Evolutionary conservation across 306 rosid genomes (phyloP), one percentile per base, ranked within the genome.

Genomic region (Coriaria nepalensis): DNA sequence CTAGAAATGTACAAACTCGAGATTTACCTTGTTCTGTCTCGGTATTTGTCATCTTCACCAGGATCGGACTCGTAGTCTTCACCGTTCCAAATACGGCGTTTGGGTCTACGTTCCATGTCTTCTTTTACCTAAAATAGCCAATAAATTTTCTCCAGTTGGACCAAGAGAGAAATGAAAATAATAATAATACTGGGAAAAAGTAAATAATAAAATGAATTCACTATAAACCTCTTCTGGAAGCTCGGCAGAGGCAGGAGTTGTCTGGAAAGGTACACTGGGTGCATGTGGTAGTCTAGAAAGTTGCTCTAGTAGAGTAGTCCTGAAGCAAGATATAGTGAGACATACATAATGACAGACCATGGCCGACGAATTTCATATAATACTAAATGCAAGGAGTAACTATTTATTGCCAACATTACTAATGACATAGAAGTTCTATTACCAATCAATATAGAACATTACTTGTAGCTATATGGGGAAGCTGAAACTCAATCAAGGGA

Each of bases 231-330:
- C 92, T 54, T 82, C 92, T 47, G 94, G 96, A 60, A 55, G 76
- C 67, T 75, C 52, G 7, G 65, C 37, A 13, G 68, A 63, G 38
- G 84, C 48, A 40, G 86, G 94, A 49, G 82, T 73, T 43, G 64
- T 72, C 56, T 87, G 92, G 60, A 87, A 87, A 59, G 94, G 86
- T 9, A 50, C 87, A 64, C 96, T 73, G 33, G 96, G 96, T 34
- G 84, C 75, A 77, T 79, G 80, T 20, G 92, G 84, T 49, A 87
- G 60, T 48, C 72, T 64, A 50, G 96, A 66, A 64, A 87, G 76
- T 55, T 87, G 96, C 57, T 82, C 94, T 33, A 87, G 52, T 9
- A 87, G 66, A 0, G 56, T 67, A 60, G 11, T 70, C 72, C 96
- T 87, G 39, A 34, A 53, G 41, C 41, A 6, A 53, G 38, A 40